These are phyloP conservation scores for Biscutella laevigata DNA, from an alignment of 441 rosid genomes.

Conservation along the genomic window DNA sequence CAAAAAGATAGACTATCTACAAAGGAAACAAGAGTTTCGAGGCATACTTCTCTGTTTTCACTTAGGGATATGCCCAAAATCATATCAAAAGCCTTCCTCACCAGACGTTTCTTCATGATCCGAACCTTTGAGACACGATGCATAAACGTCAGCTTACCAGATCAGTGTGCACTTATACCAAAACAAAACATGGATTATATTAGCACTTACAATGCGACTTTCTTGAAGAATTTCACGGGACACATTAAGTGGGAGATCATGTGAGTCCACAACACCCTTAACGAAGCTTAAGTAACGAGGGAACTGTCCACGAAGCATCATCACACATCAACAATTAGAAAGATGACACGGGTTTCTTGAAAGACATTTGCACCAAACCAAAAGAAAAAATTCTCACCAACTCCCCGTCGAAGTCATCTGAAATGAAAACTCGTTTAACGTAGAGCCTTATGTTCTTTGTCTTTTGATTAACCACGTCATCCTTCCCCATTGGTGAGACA, in stretches of 20 bases:
- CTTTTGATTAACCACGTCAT: slow-evolving; percentile 78
- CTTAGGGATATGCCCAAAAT: slow-evolving; percentile 82
- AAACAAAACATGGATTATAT: neutral
- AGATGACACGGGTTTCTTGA: neutral
- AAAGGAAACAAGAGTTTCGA: neutral
- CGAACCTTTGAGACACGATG: slow-evolving; percentile 49
- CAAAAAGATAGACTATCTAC: neutral
- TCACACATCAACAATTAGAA: neutral
- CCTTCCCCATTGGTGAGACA: slow-evolving; percentile 60
- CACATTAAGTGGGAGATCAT: slow-evolving; percentile 91
- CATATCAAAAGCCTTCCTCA: slow-evolving; percentile 89
- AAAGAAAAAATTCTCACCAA: slow-evolving; percentile 42
- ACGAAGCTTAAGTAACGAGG: slow-evolving; percentile 88
- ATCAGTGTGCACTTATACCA: neutral
- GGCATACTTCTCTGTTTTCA: slow-evolving; percentile 69
- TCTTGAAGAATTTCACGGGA: slow-evolving; percentile 99
- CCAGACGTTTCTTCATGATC: slow-evolving; percentile 86
- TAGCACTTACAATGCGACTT: slow-evolving; percentile 66
- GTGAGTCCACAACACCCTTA: slow-evolving; percentile 95
- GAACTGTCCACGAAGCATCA: slow-evolving; percentile 43
- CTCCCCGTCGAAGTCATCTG: slow-evolving; percentile 96
- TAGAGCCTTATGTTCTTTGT: slow-evolving; percentile 91
- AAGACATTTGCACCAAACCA: neutral
- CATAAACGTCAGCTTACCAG: slow-evolving; percentile 8
- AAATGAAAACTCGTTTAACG: slow-evolving; percentile 88